Percentiles rank a stretch among this genome's conserved stretches.
phyloP scores from a whole-genome alignment of 1,284 basidiomycete species.

The Bondarzewia mesenterica region DNA sequence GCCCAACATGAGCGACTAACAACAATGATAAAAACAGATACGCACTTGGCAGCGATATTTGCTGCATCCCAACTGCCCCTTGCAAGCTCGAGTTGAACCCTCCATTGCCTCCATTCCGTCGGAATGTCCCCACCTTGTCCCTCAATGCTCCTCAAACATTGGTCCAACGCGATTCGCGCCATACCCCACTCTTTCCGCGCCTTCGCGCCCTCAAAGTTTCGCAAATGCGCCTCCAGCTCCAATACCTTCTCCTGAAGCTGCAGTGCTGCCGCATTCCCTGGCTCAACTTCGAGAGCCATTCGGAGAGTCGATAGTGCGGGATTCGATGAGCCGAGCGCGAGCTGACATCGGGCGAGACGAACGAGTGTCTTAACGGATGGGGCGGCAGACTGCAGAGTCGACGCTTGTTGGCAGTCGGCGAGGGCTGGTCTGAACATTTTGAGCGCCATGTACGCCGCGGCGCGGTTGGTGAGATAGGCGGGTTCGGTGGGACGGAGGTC shows the following conservation, averaged over 20 bases:
- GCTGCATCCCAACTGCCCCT: constrained; percentile 66
- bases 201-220: constrained; percentile 52
- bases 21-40: constrained; percentile 11
- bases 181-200: constrained; percentile 61
- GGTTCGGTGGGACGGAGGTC: constrained; percentile 64
- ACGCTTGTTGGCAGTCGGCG: constrained; percentile 72
- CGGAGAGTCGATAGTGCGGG: constrained; percentile 58
- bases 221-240: constrained; percentile 55
- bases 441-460: constrained; percentile 78
- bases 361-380: constrained; percentile 61
- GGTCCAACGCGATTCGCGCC: constrained; percentile 63
- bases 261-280: constrained; percentile 44
- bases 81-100: constrained; percentile 68
- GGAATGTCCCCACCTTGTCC: constrained; percentile 68
- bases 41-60: constrained; percentile 63
- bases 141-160: constrained; percentile 63
- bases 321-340: constrained; percentile 62
- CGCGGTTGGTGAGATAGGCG: constrained; percentile 77
- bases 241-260: constrained; percentile 56
- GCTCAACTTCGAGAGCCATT: constrained; percentile 46
- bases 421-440: constrained; percentile 72
- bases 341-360: constrained; percentile 73
- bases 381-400: constrained; percentile 48
- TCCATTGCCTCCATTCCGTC: constrained; percentile 72
- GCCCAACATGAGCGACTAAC: neutral